A percentile compares a stretch with the other conserved stretches of the same genome.
Conservation (phyloP, 192 early-diverging fungal species). For the Radiomyces spectabilis region DNA sequence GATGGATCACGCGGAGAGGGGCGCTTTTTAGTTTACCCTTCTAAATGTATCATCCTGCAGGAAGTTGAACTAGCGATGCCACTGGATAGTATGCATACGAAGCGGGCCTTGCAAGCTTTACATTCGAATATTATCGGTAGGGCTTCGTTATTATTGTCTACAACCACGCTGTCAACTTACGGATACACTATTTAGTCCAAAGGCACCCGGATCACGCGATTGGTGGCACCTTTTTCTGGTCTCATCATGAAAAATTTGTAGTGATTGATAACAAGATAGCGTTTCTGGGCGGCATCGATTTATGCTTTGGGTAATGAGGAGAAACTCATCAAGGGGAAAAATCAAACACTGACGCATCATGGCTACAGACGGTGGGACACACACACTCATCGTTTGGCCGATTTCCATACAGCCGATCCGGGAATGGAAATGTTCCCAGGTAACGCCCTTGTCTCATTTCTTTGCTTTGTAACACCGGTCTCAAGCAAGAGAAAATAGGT, state of each 20-base stretch:
- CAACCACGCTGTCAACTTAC: neutral
- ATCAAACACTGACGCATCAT: no score
- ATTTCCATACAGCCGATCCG: conserved; percentile 39
- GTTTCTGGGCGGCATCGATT: conserved; percentile 80
- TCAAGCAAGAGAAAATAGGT: conserved; percentile 18
- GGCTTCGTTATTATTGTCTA: neutral
- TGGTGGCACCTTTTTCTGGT: conserved; percentile 81
- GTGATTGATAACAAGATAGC: conserved; percentile 75
- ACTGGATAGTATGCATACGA: conserved; percentile 67
- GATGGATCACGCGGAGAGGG: neutral
- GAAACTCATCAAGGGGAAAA: neutral
- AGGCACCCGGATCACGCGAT: conserved; percentile 83
- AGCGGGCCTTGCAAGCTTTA: conserved; percentile 61
- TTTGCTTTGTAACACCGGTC: neutral
- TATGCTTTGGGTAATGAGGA: conserved; percentile 60
- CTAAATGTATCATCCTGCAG: neutral
- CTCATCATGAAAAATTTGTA: conserved; percentile 74
- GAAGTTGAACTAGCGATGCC: conserved; percentile 73
- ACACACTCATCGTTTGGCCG: conserved; percentile 62
- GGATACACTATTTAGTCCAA: no score
- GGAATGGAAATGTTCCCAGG: conserved; percentile 37
- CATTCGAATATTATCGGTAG: conserved; percentile 69
- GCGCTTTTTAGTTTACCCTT: neutral
- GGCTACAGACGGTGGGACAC: conserved; percentile 54
- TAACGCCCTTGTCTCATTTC: neutral